These are phyloP conservation scores for Xylariales sp. DNA, from an alignment of 2,329 filamentous ascomycete species.

Conservation along the genomic window DNA sequence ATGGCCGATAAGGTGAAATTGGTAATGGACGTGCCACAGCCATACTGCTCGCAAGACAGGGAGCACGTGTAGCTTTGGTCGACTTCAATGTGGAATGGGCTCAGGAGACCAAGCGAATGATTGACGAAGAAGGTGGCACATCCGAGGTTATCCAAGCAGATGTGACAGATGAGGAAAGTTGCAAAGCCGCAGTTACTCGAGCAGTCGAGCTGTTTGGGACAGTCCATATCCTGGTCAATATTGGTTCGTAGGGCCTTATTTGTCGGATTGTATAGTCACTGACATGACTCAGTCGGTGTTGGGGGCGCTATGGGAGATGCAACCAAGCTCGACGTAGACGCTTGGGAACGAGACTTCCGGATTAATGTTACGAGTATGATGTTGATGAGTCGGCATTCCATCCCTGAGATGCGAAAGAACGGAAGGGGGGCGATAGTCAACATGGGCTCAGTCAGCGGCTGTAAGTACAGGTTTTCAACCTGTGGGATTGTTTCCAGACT, in stretches of 20 bases:
- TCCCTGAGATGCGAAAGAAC: constrained; percentile 29
- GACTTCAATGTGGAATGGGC: constrained; percentile 21
- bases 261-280: background rate
- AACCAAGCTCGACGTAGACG: constrained; percentile 21
- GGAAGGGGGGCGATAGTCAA: constrained; percentile 31
- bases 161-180: constrained; percentile 19
- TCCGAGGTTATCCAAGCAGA: constrained; percentile 22
- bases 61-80: constrained; percentile 21
- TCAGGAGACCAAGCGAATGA: constrained; percentile 24
- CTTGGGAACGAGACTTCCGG: constrained; percentile 26
- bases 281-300: constrained; percentile 24
- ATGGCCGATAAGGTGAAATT: constrained; percentile 18
- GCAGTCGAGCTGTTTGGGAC: constrained; percentile 20
- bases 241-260: constrained; percentile 15
- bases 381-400: constrained; percentile 24
- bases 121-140: constrained; percentile 21
- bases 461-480: constrained; percentile 9
- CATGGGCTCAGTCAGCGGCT: constrained; percentile 28
- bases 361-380: constrained; percentile 33
- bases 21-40: constrained; percentile 25
- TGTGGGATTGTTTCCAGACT: background rate
- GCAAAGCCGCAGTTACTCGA: constrained; percentile 15
- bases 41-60: constrained; percentile 24
- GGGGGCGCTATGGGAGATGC: constrained; percentile 27
- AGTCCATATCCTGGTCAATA: constrained; percentile 25